Evolutionary conservation across 768 basidiomycete genomes (phyloP), one percentile per base, ranked within the genome.

Genomic region (Pleurotus citrinopileatus): DNA sequence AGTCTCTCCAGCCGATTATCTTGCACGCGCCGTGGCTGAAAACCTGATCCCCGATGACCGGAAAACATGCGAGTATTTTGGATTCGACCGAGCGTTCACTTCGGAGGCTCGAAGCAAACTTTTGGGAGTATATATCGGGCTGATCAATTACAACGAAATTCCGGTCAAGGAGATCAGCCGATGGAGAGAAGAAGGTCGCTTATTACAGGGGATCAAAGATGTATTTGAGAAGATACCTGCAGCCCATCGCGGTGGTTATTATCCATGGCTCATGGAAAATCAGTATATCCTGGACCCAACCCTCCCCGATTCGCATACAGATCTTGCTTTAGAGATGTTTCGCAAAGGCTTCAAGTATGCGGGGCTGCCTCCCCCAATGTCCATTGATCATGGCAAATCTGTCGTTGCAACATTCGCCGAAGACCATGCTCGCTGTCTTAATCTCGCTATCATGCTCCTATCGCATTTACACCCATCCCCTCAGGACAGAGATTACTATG

Each of bases 241-340:
- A 10, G 2, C 19, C 15, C 9, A 7, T n/a, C 60, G 67, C 46
- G 72, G 68, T 15, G 52, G 17, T 7, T 70, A 67, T 56, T 73
- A 70, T 47, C 43, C 66, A 1, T 72, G 73, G 73, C 71, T 74
- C 51, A 57, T 71, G 34, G 19, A 67, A 29, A 68, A 75, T 52
- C 63, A 69, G 37, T 56, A 65, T 42, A 52, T 73, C 8, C 37
- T 74, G 28, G 62, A 69, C 23, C 22, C 10, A 15, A 53, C 52
- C 9, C 42, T 48, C 8, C 17, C 54, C 23, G 19, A 12, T 25
- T 17, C 37, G 3, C 9, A 26, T 15, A 28, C 54, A 13, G 43
- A 60, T 23, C 26, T 19, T 7, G 48, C 12, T 2, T 22, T 34
- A 4, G 32, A 51, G 19, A 51, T 37, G 29, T n/a, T 34, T 12